Percentiles rank a stretch among this genome's conserved stretches.
Evolutionary conservation across 306 rosid species (phyloP).

Genomic region (Mucuna pruriens): DNA sequence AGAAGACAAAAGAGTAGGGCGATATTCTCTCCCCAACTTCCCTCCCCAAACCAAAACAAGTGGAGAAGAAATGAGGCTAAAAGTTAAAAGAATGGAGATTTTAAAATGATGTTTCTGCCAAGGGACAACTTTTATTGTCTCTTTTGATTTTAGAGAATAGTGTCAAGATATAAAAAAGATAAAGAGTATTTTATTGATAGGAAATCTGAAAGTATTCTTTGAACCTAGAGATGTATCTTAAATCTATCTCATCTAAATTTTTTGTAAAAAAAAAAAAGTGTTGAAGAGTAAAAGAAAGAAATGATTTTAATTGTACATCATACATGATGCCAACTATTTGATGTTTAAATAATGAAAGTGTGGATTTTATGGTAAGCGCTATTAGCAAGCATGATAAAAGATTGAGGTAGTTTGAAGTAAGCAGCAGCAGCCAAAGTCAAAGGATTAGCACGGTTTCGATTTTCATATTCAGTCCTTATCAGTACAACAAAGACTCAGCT

Average conservation of each 20-base stretch:
- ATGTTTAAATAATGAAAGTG: background rate
- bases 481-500: background rate
- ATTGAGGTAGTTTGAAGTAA: background rate
- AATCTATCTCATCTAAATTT: too few species aligned
- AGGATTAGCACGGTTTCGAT: background rate
- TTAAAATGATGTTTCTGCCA: too few species aligned
- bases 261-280: too few species aligned
- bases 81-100: background rate
- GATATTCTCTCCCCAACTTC: background rate
- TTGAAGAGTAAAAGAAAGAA: too few species aligned
- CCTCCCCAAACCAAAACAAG: background rate
- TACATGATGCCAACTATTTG: background rate
- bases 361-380: background rate
- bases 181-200: too few species aligned
- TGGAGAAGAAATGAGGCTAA: background rate
- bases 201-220: too few species aligned
- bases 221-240: too few species aligned
- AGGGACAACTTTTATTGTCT: too few species aligned
- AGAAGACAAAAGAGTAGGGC: background rate
- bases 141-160: too few species aligned
- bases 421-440: background rate
- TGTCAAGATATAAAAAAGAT: too few species aligned
- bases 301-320: too few species aligned
- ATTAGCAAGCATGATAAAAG: background rate
- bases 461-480: constrained; percentile 14